phyloP scores from a whole-genome alignment of 1,284 basidiomycete genomes.

The Schizopora paradoxa region DNA sequence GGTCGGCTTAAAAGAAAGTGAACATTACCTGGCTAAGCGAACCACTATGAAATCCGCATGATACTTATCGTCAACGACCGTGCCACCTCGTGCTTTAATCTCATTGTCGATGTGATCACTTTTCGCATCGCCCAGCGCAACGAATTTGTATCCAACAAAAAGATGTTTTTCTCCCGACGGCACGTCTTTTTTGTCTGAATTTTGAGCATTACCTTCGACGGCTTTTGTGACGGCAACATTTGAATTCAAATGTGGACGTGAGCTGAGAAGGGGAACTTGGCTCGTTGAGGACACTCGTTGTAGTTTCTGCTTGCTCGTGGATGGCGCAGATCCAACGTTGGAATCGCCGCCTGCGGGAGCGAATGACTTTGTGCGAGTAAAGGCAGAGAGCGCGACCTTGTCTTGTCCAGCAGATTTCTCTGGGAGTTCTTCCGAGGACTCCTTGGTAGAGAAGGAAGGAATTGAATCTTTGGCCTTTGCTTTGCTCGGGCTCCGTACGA shows the following conservation, averaged over 20 bases:
- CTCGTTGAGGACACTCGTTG: slow-evolving; percentile 37
- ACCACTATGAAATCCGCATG: slow-evolving; percentile 62
- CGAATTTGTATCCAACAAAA: slow-evolving; percentile 52
- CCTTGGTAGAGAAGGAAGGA: neutral
- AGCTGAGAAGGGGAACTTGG: neutral
- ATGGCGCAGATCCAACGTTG: slow-evolving; percentile 11
- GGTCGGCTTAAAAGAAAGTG: too few relatives aligned
- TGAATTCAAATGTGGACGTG: too few relatives aligned
- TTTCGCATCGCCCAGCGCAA: slow-evolving; percentile 59
- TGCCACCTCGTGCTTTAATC: slow-evolving; percentile 53
- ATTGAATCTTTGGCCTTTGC: slow-evolving; percentile 23
- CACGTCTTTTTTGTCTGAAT: slow-evolving; percentile 1
- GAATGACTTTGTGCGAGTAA: slow-evolving; percentile 20
- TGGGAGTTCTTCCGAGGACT: slow-evolving; percentile 6
- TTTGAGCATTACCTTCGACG: neutral
- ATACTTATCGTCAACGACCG: slow-evolving; percentile 42
- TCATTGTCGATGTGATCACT: slow-evolving; percentile 48
- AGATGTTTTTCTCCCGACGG: slow-evolving; percentile 22
- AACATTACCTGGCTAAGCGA: slow-evolving; percentile 57
- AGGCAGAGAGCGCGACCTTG: slow-evolving; percentile 12
- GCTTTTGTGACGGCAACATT: neutral
- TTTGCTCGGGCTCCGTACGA: slow-evolving; percentile 53
- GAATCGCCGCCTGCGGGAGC: slow-evolving; percentile 21
- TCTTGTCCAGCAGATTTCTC: slow-evolving; percentile 5
- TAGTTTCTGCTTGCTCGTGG: too few relatives aligned